These are phyloP conservation scores for Cetradonia linearis DNA, from an alignment of 495 filamentous ascomycete genomes.

Conservation along the genomic window DNA sequence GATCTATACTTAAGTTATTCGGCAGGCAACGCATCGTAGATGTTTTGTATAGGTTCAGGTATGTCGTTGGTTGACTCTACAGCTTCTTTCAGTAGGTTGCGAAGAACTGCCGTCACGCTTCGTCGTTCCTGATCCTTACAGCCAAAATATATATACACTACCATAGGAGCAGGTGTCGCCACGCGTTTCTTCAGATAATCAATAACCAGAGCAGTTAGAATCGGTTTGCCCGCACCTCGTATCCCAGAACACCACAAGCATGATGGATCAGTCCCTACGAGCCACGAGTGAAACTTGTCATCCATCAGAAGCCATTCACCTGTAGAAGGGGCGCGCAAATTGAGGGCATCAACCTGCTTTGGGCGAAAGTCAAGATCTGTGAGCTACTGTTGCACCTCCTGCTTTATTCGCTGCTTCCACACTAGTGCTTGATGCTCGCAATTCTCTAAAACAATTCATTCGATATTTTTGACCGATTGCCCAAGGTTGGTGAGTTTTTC, in stretches of 20 bases:
- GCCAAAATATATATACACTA: conserved; percentile 5
- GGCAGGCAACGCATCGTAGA: not conserved
- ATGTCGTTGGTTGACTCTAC: not conserved
- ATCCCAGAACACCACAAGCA: conserved; percentile 4
- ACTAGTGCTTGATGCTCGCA: not conserved
- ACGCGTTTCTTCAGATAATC: not conserved
- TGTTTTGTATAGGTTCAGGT: not conserved
- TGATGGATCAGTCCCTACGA: not conserved
- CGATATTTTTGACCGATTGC: not conserved
- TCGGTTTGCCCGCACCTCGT: not conserved
- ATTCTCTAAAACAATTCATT: not conserved
- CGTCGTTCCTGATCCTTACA: not conserved
- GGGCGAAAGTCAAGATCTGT: not conserved
- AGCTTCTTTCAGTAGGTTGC: not conserved
- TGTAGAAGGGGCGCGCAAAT: not conserved
- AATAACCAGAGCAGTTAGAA: conserved; percentile 7
- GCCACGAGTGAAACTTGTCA: not conserved
- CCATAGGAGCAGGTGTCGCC: not conserved
- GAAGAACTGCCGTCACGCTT: not conserved
- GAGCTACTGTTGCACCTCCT: conserved; percentile 4
- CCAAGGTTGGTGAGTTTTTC: not conserved
- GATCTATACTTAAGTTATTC: not conserved
- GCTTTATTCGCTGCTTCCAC: not conserved
- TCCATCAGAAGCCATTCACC: conserved; percentile 4
- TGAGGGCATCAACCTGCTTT: conserved; percentile 1